A percentile compares a stretch with the other conserved stretches of the same genome.
phyloP scores from a whole-genome alignment of 208 protist species.

The Endotrypanum monterogeii region DNA sequence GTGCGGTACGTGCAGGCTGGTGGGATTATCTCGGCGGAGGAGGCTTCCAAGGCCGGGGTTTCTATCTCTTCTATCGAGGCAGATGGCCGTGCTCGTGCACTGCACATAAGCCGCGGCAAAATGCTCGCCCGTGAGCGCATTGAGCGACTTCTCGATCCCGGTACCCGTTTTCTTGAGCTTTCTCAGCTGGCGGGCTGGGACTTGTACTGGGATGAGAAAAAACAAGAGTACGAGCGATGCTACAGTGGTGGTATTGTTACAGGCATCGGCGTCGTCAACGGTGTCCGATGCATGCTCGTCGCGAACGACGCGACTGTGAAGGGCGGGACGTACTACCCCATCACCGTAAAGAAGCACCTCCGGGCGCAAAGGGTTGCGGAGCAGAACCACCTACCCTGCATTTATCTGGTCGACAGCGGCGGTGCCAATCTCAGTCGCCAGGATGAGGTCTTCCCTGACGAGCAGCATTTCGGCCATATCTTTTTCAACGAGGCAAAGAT shows the following conservation, averaged over 20 bases:
- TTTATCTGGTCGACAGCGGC: constrained; percentile 97
- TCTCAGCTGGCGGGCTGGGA: constrained; percentile 94
- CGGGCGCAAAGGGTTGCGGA: constrained; percentile 95
- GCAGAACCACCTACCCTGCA: constrained; percentile 96
- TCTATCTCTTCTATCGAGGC: constrained; percentile 27
- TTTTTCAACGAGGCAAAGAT: constrained; percentile 98
- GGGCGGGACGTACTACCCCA: constrained; percentile 97
- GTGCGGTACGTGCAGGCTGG: constrained; percentile 40
- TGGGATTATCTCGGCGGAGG: constrained; percentile 22
- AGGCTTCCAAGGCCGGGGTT: constrained; percentile 12
- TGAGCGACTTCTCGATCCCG: constrained; percentile 88
- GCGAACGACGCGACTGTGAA: constrained; percentile 98
- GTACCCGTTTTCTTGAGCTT: constrained; percentile 95
- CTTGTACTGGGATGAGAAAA: constrained; percentile 83
- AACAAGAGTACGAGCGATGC: constrained; percentile 62
- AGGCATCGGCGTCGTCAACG: constrained; percentile 88
- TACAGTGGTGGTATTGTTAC: constrained; percentile 95
- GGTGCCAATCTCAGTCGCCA: constrained; percentile 95
- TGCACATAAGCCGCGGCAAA: constrained; percentile 78
- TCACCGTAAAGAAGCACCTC: constrained; percentile 98
- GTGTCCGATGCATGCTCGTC: constrained; percentile 94
- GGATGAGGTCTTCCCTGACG: constrained; percentile 95
- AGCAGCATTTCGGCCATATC: constrained; percentile 97
- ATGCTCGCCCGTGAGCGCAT: constrained; percentile 92
- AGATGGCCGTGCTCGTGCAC: constrained; percentile 17